phyloP scores from a whole-genome alignment of 805 yeast species.

The Candida palmyrensis region DNA sequence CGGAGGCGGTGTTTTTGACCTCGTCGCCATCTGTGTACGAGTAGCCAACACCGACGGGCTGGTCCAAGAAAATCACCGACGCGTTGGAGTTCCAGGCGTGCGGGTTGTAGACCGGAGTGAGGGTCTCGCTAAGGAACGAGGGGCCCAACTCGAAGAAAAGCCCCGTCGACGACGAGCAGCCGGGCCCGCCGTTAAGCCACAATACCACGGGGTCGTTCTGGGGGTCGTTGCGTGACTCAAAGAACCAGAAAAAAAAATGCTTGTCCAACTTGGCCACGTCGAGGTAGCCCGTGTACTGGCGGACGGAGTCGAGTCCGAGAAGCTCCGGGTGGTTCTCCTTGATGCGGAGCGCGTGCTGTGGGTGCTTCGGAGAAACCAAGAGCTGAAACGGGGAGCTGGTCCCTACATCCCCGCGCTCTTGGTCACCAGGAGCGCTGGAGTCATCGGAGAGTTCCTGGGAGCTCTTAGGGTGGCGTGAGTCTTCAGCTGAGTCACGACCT shows the following conservation, averaged over 20 bases:
- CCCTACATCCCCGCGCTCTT: no score
- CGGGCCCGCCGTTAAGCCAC: constrained; percentile 35
- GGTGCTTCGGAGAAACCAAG: constrained; percentile 17
- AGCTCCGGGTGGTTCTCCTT: constrained; percentile 30
- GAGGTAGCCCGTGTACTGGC: constrained; percentile 29
- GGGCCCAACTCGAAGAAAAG: constrained; percentile 33
- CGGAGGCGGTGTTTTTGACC: constrained; percentile 69
- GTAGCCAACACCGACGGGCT: constrained; percentile 31
- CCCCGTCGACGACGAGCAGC: constrained; percentile 31
- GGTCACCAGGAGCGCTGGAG: no score
- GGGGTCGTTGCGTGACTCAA: constrained; percentile 42
- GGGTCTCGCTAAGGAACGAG: constrained; percentile 20
- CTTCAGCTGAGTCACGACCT: no score
- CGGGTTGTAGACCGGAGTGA: constrained; percentile 26
- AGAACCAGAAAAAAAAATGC: constrained; percentile 43
- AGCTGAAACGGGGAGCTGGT: no score
- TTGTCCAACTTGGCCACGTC: constrained; percentile 29
- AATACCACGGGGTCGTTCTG: constrained; percentile 29
- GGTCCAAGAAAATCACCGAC: constrained; percentile 38
- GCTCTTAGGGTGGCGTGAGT: no score
- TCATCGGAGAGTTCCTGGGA: no score
- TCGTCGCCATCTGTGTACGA: constrained; percentile 29
- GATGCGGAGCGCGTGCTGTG: constrained; percentile 25
- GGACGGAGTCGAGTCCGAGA: constrained; percentile 26
- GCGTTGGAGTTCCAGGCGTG: constrained; percentile 29